Percentiles rank a stretch among this genome's conserved stretches.
These are phyloP conservation scores for Raphanus raphanistrum DNA, from an alignment of 345 rosid genomes.

Conservation along the genomic window DNA sequence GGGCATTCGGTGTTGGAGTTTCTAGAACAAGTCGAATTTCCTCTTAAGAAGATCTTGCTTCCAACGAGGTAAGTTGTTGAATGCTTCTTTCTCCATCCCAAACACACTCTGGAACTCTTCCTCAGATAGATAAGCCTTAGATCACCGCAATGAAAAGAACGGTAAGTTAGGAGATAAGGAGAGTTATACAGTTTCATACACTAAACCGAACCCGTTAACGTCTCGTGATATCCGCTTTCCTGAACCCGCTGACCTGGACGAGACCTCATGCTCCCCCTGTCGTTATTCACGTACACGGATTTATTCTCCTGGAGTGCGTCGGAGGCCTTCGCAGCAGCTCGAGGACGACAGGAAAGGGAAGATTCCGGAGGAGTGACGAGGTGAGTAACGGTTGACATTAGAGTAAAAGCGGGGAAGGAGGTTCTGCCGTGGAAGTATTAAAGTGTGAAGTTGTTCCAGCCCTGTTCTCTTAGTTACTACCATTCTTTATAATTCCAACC, in stretches of 20 bases:
- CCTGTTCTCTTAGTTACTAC: too few species aligned
- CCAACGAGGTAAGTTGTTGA: conserved; percentile 87
- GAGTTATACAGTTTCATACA: background rate
- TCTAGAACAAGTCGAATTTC: conserved; percentile 78
- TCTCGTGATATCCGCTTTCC: conserved; percentile 61
- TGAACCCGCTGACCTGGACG: conserved; percentile 59
- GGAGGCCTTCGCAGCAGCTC: conserved; percentile 18
- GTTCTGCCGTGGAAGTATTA: background rate
- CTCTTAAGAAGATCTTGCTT: conserved; percentile 93
- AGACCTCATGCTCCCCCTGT: conserved; percentile 66
- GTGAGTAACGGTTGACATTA: conserved; percentile 32
- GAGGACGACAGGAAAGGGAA: conserved; percentile 9
- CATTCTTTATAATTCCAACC: background rate
- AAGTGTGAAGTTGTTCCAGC: too few species aligned
- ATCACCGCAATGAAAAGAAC: background rate
- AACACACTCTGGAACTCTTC: conserved; percentile 54
- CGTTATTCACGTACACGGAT: conserved; percentile 71
- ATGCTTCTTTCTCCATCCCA: conserved; percentile 63
- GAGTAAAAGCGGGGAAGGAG: background rate
- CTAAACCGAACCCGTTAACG: conserved; percentile 49
- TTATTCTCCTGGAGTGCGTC: conserved; percentile 55
- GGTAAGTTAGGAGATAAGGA: conserved; percentile 6
- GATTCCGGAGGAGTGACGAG: conserved; percentile 32
- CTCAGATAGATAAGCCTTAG: conserved; percentile 76
- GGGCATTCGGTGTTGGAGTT: conserved; percentile 1